A percentile compares a stretch with the other conserved stretches of the same genome.
Evolutionary conservation across 495 filamentous ascomycete species (phyloP).

Genomic region (Recurvomyces mirabilis): DNA sequence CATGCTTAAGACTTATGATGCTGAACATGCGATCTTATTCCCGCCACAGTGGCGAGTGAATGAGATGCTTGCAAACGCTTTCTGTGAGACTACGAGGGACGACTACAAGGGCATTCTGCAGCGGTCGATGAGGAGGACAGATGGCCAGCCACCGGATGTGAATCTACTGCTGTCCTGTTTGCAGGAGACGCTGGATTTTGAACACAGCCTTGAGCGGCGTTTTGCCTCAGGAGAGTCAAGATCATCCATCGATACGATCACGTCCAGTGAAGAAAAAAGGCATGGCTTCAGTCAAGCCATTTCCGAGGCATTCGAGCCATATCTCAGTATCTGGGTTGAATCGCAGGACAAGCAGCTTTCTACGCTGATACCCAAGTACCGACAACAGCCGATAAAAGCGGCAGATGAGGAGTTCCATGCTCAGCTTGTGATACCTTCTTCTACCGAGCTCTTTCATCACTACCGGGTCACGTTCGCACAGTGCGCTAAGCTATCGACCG

Average conservation of each 20-base stretch:
- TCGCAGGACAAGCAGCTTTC: conserved; percentile 86
- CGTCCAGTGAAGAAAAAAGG: conserved; percentile 64
- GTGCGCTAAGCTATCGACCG: conserved; percentile 90
- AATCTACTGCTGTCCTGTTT: conserved; percentile 83
- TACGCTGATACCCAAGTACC: conserved; percentile 78
- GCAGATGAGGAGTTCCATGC: conserved; percentile 85
- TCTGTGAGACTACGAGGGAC: conserved; percentile 65
- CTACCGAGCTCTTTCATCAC: conserved; percentile 93
- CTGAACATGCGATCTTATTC: conserved; percentile 83
- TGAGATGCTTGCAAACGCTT: conserved; percentile 16
- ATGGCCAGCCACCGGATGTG: conserved; percentile 79
- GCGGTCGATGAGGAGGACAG: conserved; percentile 63
- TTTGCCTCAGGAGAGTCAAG: conserved; percentile 67
- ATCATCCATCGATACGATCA: conserved; percentile 84
- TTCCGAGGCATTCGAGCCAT: conserved; percentile 94
- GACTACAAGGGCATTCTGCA: conserved; percentile 91
- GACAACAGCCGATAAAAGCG: conserved; percentile 65
- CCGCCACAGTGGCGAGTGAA: conserved; percentile 72
- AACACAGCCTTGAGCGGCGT: conserved; percentile 76
- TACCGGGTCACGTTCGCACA: conserved; percentile 85
- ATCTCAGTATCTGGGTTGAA: conserved; percentile 93
- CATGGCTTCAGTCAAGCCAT: conserved; percentile 83
- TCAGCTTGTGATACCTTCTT: conserved; percentile 81
- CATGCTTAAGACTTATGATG: conserved; percentile 91
- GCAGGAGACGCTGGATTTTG: conserved; percentile 95